These are phyloP conservation scores for Fonsecaea multimorphosa DNA, from an alignment of 2,329 filamentous ascomycete species.

Conservation along the genomic window DNA sequence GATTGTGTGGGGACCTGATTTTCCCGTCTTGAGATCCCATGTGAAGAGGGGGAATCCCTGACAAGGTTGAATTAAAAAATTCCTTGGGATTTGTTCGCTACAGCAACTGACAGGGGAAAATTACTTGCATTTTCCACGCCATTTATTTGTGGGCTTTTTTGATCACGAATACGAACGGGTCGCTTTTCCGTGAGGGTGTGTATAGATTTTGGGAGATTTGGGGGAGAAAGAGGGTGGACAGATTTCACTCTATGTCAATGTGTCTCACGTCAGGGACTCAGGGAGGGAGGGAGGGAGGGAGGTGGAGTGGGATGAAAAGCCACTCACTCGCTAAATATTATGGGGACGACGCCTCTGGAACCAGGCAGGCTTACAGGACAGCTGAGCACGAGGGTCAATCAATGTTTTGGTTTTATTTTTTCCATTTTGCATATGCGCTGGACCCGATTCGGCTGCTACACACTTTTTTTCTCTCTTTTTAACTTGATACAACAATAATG, in stretches of 20 bases:
- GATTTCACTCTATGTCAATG: neutral
- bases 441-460: neutral
- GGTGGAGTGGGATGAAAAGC: neutral
- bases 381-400: neutral
- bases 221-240: neutral
- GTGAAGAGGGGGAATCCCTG: neutral
- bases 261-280: constrained; percentile 19
- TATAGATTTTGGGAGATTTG: neutral
- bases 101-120: constrained; percentile 4
- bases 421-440: neutral
- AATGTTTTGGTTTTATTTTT: neutral
- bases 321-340: neutral
- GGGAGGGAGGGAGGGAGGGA: neutral
- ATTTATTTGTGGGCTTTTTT: constrained; percentile 1
- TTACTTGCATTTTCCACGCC: constrained; percentile 14
- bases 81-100: neutral
- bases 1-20: neutral
- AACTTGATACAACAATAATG: no score
- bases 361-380: constrained; percentile 11
- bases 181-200: constrained; percentile 5
- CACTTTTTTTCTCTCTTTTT: neutral
- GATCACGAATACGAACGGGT: constrained; percentile 8
- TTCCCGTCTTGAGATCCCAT: neutral
- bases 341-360: neutral
- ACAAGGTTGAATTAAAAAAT: neutral